These are phyloP conservation scores for Diaporthe batatas DNA, from an alignment of 2,329 filamentous ascomycete genomes.

Conservation along the genomic window DNA sequence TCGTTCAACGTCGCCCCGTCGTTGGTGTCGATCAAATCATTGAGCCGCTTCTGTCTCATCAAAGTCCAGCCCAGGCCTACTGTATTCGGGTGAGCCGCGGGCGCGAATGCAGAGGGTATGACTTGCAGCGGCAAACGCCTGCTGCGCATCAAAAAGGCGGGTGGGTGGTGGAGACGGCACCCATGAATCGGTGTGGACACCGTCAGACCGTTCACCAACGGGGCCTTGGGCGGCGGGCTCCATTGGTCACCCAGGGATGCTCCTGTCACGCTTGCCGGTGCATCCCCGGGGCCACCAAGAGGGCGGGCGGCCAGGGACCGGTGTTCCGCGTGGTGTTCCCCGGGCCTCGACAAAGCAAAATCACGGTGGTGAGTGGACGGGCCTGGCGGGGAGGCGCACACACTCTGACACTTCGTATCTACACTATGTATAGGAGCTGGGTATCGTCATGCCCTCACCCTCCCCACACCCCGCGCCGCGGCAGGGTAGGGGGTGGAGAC, in stretches of 20 bases:
- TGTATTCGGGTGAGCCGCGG: not conserved
- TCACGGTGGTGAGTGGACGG: constrained; percentile 12
- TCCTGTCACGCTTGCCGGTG: constrained; percentile 17
- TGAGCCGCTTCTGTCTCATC: constrained; percentile 14
- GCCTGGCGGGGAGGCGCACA: not conserved
- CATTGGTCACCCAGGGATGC: constrained; percentile 21
- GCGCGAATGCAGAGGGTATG: constrained; percentile 21
- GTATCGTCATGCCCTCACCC: constrained; percentile 13
- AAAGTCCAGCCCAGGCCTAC: not conserved
- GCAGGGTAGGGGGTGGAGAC: constrained; percentile 4
- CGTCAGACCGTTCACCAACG: constrained; percentile 16
- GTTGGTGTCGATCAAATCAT: not conserved
- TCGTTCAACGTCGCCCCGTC: constrained; percentile 16
- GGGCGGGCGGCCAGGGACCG: constrained; percentile 23
- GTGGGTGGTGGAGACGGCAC: constrained; percentile 27
- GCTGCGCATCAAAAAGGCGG: constrained; percentile 14
- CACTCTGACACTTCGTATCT: constrained; percentile 24
- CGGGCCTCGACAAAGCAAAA: constrained; percentile 24
- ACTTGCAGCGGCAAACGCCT: constrained; percentile 29
- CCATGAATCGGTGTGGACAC: constrained; percentile 28
- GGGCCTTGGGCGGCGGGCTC: constrained; percentile 11
- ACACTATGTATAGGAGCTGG: constrained; percentile 29
- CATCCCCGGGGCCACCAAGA: constrained; percentile 20
- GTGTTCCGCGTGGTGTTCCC: constrained; percentile 17
- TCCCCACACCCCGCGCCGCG: constrained; percentile 21